Evolutionary conservation across 2,329 filamentous ascomycete species (phyloP), one percentile per base, ranked within the genome.

Genomic region (Pseudogymnoascus sp.): DNA sequence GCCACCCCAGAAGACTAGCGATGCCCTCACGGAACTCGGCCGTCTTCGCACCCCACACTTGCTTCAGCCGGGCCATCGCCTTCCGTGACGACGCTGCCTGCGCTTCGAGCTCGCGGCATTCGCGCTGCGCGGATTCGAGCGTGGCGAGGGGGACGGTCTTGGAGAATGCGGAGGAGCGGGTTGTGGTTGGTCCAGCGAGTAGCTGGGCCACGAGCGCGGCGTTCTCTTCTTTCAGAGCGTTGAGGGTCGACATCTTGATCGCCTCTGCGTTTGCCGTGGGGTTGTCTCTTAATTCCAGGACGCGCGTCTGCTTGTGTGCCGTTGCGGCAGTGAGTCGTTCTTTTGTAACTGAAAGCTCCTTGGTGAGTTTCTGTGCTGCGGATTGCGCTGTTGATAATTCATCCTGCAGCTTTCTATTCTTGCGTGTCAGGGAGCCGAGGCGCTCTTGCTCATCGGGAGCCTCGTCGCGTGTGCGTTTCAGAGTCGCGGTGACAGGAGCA

Each of bases 21-120:
- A 99, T 93, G 34, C 93, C 92, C 77, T 98, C 92, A 61, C 96
- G 91, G 79, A 99, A 98, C 77, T 99, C 95, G 71, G 90, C 86
- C 1, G 90, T 92, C 75, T 98, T 99, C 69, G 89, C 85, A 0
- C 85, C 85, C 90, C 92, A 99, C 64, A 98, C 95, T 73, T 97
- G 90, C 71, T 96, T 96, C 11, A 98, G 85, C 1, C 95, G 90
- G 21, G 86, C 83, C 67, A 90, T 90, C 57, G 90, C 88, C 77
- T 97, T 99, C 69, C 95, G 89, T 41, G 88, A 86, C 1, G 90
- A 88, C 0, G 84, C 83, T 13, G 85, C 86, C 69, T 90, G 86
- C 65, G 85, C 79, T 70, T 86, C 86, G 21, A 87, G 86, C 10
- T 90, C 89, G 34, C 85, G 81, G 43, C 97, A 83, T 69, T 95